Evolutionary conservation across 2,329 filamentous ascomycete species (phyloP).

Genomic region (Cladophialophora immunda): DNA sequence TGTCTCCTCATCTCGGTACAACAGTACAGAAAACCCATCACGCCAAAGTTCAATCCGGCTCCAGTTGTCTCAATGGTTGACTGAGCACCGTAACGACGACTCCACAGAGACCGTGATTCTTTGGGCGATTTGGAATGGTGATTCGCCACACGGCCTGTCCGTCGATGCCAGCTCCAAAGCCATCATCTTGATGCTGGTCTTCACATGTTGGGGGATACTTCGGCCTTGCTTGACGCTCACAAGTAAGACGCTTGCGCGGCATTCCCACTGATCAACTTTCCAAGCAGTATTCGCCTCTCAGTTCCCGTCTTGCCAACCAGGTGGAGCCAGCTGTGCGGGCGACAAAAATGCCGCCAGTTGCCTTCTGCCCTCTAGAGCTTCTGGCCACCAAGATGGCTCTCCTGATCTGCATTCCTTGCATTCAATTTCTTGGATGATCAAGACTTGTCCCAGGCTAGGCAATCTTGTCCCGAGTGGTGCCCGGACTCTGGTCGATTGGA

Average conservation of each 20-base stretch:
- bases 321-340: not conserved
- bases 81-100: not conserved
- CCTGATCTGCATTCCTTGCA: conserved; percentile 3
- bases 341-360: not conserved
- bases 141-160: not conserved
- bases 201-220: not conserved
- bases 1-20: not conserved
- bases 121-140: not conserved
- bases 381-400: conserved; percentile 15
- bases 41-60: not conserved
- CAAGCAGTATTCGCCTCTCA: conserved; percentile 6
- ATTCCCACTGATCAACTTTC: not conserved
- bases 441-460: not conserved
- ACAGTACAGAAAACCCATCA: not conserved
- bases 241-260: not conserved
- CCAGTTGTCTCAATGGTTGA: not conserved
- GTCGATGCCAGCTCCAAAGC: not conserved
- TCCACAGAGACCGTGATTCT: not conserved
- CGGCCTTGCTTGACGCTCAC: not conserved
- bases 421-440: not conserved
- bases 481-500: conserved; percentile 1
- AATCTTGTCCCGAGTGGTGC: not conserved
- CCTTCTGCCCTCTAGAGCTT: not conserved
- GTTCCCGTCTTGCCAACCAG: not conserved
- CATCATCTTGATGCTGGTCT: conserved; percentile 8